Evolutionary conservation across 176 grass and related monocot genomes (phyloP), one percentile per base, ranked within the genome.

Genomic region (Aegilops bicornis): DNA sequence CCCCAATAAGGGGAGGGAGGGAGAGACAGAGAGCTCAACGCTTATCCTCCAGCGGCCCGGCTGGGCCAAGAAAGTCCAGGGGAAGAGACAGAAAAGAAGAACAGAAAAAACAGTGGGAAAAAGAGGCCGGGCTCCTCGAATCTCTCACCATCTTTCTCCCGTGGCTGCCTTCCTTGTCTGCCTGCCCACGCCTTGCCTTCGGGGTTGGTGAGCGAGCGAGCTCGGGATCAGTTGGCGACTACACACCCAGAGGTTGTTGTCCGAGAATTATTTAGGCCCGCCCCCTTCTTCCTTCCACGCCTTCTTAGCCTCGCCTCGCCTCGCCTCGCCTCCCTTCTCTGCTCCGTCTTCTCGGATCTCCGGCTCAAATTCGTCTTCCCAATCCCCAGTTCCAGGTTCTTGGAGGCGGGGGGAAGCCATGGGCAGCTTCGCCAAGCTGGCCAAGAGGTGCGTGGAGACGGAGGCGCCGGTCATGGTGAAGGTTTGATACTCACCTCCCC

Each of bases 381-480:
- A 42, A 39, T 56, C 48, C 64, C 60, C 48, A 42, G 35, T 71
- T 85, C 70, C 71, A 88, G 42, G 69, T 30, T 94, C 74, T 78
- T 16, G 77, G 29, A 85, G 69, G 23, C 29, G 50, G 56, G 65
- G 12, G 87, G 64, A 14, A 13, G 79, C 12, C 79, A 99, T 99
- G 97, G 92, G 90, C 40, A 94, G 27, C 81, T 73, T 82, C 66
- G 80, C 83, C 12, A 90, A 74, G 80, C 90, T 99, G 30, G 82
- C 97, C 22, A 96, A 32, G 87, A 94, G 97, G 81, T 83, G 80
- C 14, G 39, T 94, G 77, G 97, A 91, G 72, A 99, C 94, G 27
- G 87, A 99, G 0, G 93, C 76, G 67, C 97, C 97, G n/a, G 94
- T 99, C 16, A 99, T 99, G 97, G 94, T 99, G 20, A 84, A 96